These are phyloP conservation scores for Colletotrichum incanum DNA, from an alignment of 2,329 filamentous ascomycete species.

Conservation along the genomic window DNA sequence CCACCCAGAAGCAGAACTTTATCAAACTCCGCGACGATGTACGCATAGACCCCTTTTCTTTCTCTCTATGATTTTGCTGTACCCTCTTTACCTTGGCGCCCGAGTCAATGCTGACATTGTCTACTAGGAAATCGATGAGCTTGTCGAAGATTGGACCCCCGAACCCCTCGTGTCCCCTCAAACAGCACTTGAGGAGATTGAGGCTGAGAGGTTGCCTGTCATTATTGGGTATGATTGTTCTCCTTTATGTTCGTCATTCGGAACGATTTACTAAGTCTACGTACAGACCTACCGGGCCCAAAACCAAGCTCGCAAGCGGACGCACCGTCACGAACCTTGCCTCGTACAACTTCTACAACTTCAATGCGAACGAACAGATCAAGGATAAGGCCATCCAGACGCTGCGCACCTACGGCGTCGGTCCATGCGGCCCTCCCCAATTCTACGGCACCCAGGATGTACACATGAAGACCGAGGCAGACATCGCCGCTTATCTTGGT, in stretches of 20 bases:
- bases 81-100: not conserved
- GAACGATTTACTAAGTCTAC: slow-evolving; percentile 1
- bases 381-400: slow-evolving; percentile 97
- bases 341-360: slow-evolving; percentile 98
- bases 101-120: slow-evolving; percentile 48
- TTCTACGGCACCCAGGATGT: slow-evolving; percentile 99
- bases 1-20: slow-evolving; percentile 90
- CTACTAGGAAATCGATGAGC: slow-evolving; percentile 87
- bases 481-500: slow-evolving; percentile 92
- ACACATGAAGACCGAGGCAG: slow-evolving; percentile 95
- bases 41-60: slow-evolving; percentile 32
- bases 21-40: slow-evolving; percentile 89
- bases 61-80: not conserved
- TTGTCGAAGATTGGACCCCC: slow-evolving; percentile 96
- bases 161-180: slow-evolving; percentile 87
- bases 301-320: slow-evolving; percentile 89
- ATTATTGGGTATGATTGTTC: slow-evolving; percentile 82
- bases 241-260: not conserved
- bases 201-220: slow-evolving; percentile 88
- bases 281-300: slow-evolving; percentile 86
- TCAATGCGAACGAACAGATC: slow-evolving; percentile 91
- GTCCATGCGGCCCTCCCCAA: slow-evolving; percentile 94
- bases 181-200: slow-evolving; percentile 82
- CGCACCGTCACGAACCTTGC: slow-evolving; percentile 94
- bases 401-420: slow-evolving; percentile 94